Base-by-base conservation (phyloP, 345 rosid genomes). In the Acer yangbiense region DNA sequence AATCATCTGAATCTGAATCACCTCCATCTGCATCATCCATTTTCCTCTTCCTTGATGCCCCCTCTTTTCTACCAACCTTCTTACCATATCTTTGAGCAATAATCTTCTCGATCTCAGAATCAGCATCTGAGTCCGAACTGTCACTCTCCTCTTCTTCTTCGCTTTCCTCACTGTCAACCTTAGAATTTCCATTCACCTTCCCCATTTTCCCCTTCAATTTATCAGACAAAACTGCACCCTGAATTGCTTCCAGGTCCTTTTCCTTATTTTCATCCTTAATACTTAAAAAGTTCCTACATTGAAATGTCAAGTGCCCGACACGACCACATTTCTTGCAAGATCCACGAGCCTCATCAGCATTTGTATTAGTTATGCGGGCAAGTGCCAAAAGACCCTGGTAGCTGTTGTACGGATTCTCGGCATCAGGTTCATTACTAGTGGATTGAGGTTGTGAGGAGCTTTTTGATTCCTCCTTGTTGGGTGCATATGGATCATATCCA, bases 401-500 rank as follows among this genome's bases (percentile, higher is more conserved):
- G 83, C 88, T 92, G 0, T 88, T 88, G 71, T 96, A 96, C 0
- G 99, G 86, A 70, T 96, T 96, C 84, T 89, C 98, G 0, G 87
- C 86, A 46, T 92, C 89, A 4, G 91, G 91, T 80, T 92, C 92
- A 13, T 80, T 77, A 65, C 72, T 80, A 6, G 91, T 79, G 1
- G 88, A 43, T 32, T 76, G 78, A 58, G 79, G 83, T 70, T 82
- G 89, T n/a, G 84, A 69, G 7, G 88, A 74, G 44, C 69, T 80
- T 82, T 90, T 96, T 0, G 92, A 72, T 43, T 94, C 98, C 18
- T 94, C 98, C 84, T 91, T 96, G 76, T 78, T 83, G 32, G 99
- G 98, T 2, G 98, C 99, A 78, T 94, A 96, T 1, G 99, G 99
- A 76, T 96, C 99, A 23, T 96, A 96, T 12, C 97, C 92, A 54